Evolutionary conservation across 345 rosid species (phyloP), one percentile per base, ranked within the genome.

Genomic region (Ailanthus altissimus): DNA sequence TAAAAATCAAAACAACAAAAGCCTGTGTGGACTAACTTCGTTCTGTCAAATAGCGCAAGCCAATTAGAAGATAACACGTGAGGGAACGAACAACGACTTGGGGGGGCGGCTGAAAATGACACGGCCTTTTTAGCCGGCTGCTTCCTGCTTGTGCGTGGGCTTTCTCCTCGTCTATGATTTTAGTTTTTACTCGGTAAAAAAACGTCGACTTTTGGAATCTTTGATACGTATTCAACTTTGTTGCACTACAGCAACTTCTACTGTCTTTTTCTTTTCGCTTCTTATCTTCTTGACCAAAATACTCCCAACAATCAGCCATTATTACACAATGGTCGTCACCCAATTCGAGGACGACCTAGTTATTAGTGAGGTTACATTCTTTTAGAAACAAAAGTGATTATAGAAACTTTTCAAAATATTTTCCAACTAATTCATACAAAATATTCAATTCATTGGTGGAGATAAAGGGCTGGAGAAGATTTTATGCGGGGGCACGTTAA

Each of bases 81-180:
- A 51, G 5, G 15, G 18, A 50, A 49, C n/a, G n/a, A n/a, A n/a
- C n/a, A n/a, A n/a, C n/a, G 60, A 32, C 50, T 54, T 49, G 6
- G 4, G 6, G 4, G 75, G 81, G 36, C 73, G 78, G 75, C 84
- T 61, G 80, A 77, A 38, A 81, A 61, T 9, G 83, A 84, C 82
- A 8, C 38, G 38, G 38, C 38, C 38, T 10, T 32, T 28, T 10
- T 20, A 18, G 78, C 83, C 80, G 79, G 78, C 82, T 46, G 5
- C 6, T 20, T n/a, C n/a, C n/a, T n/a, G n/a, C n/a, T n/a, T n/a
- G n/a, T n/a, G n/a, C n/a, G n/a, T 63, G 26, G 32, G 8, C 82
- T 46, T 14, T 2, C 18, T 63, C 26, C 28, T 8, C 3, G 20
- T 14, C 20, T 36, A 3, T 12, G 75, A n/a, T 57, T 54, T 72